Base-by-base conservation (phyloP, 139 green algal species). In the Chlamydomonas sphaeroides region DNA sequence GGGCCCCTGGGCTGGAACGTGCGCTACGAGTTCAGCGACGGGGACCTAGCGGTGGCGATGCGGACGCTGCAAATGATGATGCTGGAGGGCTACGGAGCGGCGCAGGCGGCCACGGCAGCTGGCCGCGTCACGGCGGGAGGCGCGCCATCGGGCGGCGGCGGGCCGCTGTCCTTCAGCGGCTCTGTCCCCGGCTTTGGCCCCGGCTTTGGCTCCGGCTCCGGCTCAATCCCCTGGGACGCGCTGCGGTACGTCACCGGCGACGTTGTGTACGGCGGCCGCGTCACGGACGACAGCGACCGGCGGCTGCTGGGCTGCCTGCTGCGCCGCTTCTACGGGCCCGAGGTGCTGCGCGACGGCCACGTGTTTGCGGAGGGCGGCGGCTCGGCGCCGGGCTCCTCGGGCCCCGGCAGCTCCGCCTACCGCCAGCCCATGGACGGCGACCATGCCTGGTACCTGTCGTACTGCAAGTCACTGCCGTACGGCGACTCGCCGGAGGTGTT, bases 271-370 rank as follows among this genome's bases (percentile, higher is more conserved):
- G 95, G 95, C 35, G 95, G 95, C 0, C 81, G 94, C 11, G 92
- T 98, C 28, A 98, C 94, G 30, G 95, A 97, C 76, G 92, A 95
- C 66, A 92, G 94, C 68, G 95, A 98, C 89, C 84, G 94, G n/a
- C 79, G 89, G 39, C 88, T 92, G 49, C 83, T 97, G 21, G 87
- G 83, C 57, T 90, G 75, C 77, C 92, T 95, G 65, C 86, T 97
- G 45, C 41, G 78, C 53, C 82, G 93, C 61, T 96, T 91, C 84
- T 84, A 90, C 62, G 57, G 69, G 18, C 57, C 75, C 18, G 62
- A 30, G 25, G 59, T 79, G 53, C 39, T 88, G 66, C 23, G 26
- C 18, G 48, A 63, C 15, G 65, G 83, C 1, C 32, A 84, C 53
- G 36, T 23, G n/a, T 79, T 87, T 53, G 30, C 39, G 30, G 62